Conservation (phyloP, 805 yeast species). For the Metschnikowia continentalis region DNA sequence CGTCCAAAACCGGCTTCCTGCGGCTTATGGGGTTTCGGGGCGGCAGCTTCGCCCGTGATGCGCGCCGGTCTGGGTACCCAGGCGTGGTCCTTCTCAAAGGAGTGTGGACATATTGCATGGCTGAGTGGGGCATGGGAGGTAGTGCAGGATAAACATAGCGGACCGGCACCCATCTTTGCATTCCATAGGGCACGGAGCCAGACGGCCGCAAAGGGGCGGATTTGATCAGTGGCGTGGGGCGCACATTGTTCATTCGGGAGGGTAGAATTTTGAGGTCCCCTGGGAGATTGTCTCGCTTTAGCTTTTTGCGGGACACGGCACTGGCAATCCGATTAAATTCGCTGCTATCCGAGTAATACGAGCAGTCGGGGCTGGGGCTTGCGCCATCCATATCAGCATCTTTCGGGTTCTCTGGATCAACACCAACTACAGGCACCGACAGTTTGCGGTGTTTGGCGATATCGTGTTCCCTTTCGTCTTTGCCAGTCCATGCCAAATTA, state of each 20-base stretch:
- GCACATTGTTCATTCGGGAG: neutral
- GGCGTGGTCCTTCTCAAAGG: constrained; percentile 7
- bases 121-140: constrained; percentile 11
- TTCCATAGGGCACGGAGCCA: neutral
- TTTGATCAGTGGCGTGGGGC: constrained; percentile 10
- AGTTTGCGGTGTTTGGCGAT: neutral
- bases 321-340: constrained; percentile 9
- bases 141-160: constrained; percentile 11
- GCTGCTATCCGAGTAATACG: constrained; percentile 4
- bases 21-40: constrained; percentile 4
- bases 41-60: constrained; percentile 7
- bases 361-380: neutral
- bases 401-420: neutral
- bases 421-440: neutral
- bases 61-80: constrained; percentile 5
- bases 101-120: constrained; percentile 10
- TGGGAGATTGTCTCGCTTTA: constrained; percentile 13
- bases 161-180: constrained; percentile 12
- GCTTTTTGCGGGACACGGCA: constrained; percentile 7
- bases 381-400: neutral
- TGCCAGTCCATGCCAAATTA: neutral
- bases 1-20: constrained; percentile 30
- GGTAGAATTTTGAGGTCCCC: constrained; percentile 11
- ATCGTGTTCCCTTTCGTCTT: neutral
- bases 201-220: constrained; percentile 16